phyloP scores from a whole-genome alignment of 306 rosid species.

The Rosa persica region DNA sequence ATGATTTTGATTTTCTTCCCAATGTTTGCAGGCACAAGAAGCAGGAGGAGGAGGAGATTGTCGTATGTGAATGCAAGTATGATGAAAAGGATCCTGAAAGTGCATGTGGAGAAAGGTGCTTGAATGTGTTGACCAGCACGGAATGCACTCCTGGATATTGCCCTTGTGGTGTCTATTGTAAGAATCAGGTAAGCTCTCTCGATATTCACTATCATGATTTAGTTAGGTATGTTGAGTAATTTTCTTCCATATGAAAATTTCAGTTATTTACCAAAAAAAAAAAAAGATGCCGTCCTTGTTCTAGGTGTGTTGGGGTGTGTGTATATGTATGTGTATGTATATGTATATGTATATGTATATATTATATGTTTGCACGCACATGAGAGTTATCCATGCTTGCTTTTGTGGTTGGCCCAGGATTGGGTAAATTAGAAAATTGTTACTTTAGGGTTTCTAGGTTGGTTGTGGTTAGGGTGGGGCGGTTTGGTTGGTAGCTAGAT shows the following conservation, averaged over 20 bases:
- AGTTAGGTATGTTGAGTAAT: background rate
- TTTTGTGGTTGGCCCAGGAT: background rate
- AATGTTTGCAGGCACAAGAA: slow-evolving; percentile 58
- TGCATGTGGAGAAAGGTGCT: slow-evolving; percentile 87
- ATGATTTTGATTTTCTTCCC: background rate
- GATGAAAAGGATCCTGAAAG: slow-evolving; percentile 49
- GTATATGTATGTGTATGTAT: no score
- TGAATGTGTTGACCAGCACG: slow-evolving; percentile 82
- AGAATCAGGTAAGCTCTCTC: slow-evolving; percentile 62
- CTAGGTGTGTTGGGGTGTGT: no score
- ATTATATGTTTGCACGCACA: background rate
- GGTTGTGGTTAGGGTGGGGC: background rate
- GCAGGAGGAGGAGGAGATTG: slow-evolving; percentile 90
- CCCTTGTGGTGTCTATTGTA: slow-evolving; percentile 66
- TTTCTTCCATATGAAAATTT: background rate
- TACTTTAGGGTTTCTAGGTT: background rate
- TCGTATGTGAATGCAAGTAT: slow-evolving; percentile 73
- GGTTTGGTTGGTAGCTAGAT: background rate
- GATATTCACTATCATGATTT: background rate
- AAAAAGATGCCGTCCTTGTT: no score
- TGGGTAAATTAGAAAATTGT: background rate
- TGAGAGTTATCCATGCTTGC: background rate
- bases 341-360: no score
- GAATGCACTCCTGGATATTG: slow-evolving; percentile 92
- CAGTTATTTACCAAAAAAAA: background rate